Conservation (phyloP, 73 alveolate species). For the Blepharisma japonicum region DNA sequence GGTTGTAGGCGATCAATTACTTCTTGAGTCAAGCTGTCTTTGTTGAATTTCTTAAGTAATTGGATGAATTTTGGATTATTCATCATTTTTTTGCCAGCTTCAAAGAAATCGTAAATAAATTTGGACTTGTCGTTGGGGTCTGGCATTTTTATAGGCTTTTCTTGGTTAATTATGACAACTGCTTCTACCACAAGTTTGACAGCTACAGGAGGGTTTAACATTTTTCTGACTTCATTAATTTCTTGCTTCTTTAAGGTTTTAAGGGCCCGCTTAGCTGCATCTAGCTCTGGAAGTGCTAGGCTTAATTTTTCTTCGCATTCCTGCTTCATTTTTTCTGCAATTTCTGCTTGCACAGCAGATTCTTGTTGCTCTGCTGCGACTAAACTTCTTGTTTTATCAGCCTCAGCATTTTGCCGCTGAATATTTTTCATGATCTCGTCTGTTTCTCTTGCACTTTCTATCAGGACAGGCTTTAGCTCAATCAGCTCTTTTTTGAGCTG, state of each 20-base stretch:
- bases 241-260: conserved; percentile 59
- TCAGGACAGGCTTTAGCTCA: conserved; percentile 84
- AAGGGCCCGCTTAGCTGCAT: conserved; percentile 74
- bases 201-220: conserved; percentile 68
- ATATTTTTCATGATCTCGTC: conserved; percentile 82
- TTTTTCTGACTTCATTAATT: conserved; percentile 63
- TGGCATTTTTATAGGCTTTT: conserved; percentile 43
- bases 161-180: conserved; percentile 55
- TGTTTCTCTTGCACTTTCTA: conserved; percentile 82
- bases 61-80: conserved; percentile 64
- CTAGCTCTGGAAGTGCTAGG: conserved; percentile 68
- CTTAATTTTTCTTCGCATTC: conserved; percentile 68
- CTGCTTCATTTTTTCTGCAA: conserved; percentile 69
- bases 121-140: conserved; percentile 41
- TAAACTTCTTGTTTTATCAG: conserved; percentile 63
- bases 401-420: conserved; percentile 76
- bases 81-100: conserved; percentile 72
- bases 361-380: conserved; percentile 72
- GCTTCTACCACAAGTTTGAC: conserved; percentile 67
- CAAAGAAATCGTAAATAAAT: conserved; percentile 52
- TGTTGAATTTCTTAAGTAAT: conserved; percentile 63
- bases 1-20: conserved; percentile 61
- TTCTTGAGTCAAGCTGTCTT: conserved; percentile 67
- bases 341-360: conserved; percentile 71
- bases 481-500: conserved; percentile 79